Percentiles rank a stretch among this genome's conserved stretches.
Evolutionary conservation across 192 early-diverging fungal genomes (phyloP).

Genomic region (Coemansia sp.): DNA sequence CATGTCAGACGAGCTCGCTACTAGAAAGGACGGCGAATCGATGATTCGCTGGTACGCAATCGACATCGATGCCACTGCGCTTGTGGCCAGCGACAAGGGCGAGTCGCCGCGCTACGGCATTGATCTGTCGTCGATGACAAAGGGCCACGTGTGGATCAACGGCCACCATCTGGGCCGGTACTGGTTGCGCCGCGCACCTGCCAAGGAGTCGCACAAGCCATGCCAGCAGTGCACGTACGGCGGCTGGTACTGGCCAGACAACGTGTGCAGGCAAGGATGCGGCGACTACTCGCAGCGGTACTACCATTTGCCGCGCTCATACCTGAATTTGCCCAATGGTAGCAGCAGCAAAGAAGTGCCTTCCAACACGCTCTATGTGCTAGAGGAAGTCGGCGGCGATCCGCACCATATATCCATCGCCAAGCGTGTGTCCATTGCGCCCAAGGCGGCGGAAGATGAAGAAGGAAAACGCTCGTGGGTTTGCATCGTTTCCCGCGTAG

Average conservation of each 20-base stretch:
- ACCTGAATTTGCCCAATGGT: slow-evolving; percentile 15
- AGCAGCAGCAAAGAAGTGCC: neutral
- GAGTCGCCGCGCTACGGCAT: slow-evolving; percentile 21
- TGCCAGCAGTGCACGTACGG: slow-evolving; percentile 41
- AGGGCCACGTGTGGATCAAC: slow-evolving; percentile 51
- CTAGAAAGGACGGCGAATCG: neutral
- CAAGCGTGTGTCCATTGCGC: slow-evolving; percentile 11
- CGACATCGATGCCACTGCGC: slow-evolving; percentile 21
- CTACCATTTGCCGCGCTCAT: slow-evolving; percentile 47
- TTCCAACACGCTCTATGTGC: slow-evolving; percentile 16
- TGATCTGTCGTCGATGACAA: slow-evolving; percentile 51
- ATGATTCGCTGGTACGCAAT: slow-evolving; percentile 35
- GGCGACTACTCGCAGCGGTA: slow-evolving; percentile 49
- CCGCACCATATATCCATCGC: slow-evolving; percentile 33
- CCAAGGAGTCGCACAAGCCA: slow-evolving; percentile 12
- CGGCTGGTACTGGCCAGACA: slow-evolving; percentile 38
- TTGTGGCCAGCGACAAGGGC: slow-evolving; percentile 7
- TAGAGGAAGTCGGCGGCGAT: slow-evolving; percentile 43
- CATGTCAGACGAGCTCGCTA: neutral
- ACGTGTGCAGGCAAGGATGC: slow-evolving; percentile 35
- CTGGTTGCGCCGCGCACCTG: slow-evolving; percentile 39
- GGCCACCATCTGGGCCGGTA: slow-evolving; percentile 51
- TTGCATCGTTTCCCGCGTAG: neutral
- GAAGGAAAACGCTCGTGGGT: neutral
- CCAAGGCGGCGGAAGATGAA: neutral